Percentiles rank a stretch among this genome's conserved stretches.
These are phyloP conservation scores for Blastobotrys illinoisensis DNA, from an alignment of 1,139 yeast genomes.

Conservation along the genomic window DNA sequence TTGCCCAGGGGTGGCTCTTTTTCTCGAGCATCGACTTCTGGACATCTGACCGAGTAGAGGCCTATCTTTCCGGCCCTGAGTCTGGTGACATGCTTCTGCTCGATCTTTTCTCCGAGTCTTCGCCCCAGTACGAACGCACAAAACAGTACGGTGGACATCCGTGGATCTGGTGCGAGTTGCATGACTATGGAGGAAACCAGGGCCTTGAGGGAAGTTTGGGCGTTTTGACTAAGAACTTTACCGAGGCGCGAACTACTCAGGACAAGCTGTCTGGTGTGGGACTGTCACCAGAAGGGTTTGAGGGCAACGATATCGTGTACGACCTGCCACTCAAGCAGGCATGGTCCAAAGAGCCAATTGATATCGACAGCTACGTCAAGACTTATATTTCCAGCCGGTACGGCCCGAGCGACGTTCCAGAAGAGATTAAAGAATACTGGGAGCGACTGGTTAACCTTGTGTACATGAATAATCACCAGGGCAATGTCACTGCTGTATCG, in stretches of 20 bases:
- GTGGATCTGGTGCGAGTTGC: constrained; percentile 19
- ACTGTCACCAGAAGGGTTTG: constrained; percentile 19
- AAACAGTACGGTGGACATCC: constrained; percentile 17
- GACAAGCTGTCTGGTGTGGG: constrained; percentile 16
- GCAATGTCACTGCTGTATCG: constrained; percentile 15
- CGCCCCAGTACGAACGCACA: constrained; percentile 15
- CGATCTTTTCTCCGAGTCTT: constrained; percentile 17
- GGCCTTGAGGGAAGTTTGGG: constrained; percentile 18
- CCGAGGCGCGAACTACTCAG: constrained; percentile 11
- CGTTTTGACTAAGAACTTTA: constrained; percentile 14
- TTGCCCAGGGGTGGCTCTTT: constrained; percentile 21
- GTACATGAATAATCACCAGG: constrained; percentile 14
- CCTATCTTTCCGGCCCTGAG: constrained; percentile 18
- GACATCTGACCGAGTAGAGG: constrained; percentile 13
- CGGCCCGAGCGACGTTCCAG: constrained; percentile 12
- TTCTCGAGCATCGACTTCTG: constrained; percentile 13
- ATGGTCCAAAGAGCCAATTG: constrained; percentile 14
- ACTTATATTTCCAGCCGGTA: constrained; percentile 13
- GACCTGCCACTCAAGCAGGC: constrained; percentile 18
- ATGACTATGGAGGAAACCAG: constrained; percentile 19
- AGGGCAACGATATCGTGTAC: constrained; percentile 19
- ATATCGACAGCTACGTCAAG: constrained; percentile 10
- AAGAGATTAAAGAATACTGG: constrained; percentile 12
- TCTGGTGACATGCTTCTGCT: constrained; percentile 16
- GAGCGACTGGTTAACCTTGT: constrained; percentile 13